These are phyloP conservation scores for Calonectria pseudoreteaudii DNA, from an alignment of 2,329 filamentous ascomycete genomes.

Conservation along the genomic window DNA sequence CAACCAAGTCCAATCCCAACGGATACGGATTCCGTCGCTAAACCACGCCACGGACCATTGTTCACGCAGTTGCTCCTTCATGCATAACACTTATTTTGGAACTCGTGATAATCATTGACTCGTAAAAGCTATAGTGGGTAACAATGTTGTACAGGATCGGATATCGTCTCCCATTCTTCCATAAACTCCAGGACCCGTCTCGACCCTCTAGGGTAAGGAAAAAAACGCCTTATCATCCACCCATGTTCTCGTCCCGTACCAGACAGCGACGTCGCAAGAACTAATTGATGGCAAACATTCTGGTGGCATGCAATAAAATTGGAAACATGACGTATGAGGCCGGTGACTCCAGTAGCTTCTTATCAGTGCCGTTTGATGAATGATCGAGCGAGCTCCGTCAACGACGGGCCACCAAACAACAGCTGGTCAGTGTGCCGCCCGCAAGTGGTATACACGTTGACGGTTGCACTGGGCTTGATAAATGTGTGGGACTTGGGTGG, in stretches of 20 bases:
- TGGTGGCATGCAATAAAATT: conserved; percentile 9
- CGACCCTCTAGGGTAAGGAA: conserved; percentile 16
- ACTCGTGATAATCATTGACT: conserved; percentile 35
- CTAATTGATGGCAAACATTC: conserved; percentile 23
- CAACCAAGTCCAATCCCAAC: background rate
- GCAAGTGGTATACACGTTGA: conserved; percentile 67
- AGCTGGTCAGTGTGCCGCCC: conserved; percentile 67
- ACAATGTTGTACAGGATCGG: conserved; percentile 32
- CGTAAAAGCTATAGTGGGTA: conserved; percentile 34
- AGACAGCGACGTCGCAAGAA: conserved; percentile 41
- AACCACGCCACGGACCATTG: background rate
- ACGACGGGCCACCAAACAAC: conserved; percentile 62
- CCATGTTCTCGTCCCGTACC: conserved; percentile 39
- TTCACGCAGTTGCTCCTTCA: background rate
- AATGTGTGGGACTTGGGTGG: conserved; percentile 48
- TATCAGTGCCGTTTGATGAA: conserved; percentile 51
- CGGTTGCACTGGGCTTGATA: conserved; percentile 53
- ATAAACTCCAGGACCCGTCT: conserved; percentile 8
- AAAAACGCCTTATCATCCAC: conserved; percentile 32
- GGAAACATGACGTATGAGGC: conserved; percentile 6
- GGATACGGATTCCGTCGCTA: background rate
- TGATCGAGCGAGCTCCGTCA: conserved; percentile 57
- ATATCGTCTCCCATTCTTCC: conserved; percentile 29
- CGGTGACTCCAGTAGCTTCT: background rate
- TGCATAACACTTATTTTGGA: conserved; percentile 16